A percentile compares a stretch with the other conserved stretches of the same genome.
Conservation (phyloP, 805 yeast genomes). For the Jamesozyma spencerorum region DNA sequence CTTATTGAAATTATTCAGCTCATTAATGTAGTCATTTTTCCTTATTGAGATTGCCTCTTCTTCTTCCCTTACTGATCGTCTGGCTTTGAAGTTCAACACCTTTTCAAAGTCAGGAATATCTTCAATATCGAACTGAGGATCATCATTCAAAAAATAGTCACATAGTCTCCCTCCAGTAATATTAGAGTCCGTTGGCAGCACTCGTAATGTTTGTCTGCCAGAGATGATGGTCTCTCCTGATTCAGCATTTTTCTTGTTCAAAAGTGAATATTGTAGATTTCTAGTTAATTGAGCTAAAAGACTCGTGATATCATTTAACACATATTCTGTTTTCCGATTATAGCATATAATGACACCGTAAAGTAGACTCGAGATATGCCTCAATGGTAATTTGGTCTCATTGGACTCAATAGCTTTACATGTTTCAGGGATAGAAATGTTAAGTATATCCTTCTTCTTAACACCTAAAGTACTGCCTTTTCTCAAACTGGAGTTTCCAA, state of each 20-base stretch:
- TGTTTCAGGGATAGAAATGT: slow-evolving; percentile 27
- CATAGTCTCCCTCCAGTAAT: neutral
- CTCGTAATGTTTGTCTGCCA: too few relatives aligned
- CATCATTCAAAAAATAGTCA: slow-evolving; percentile 16
- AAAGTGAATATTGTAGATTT: slow-evolving; percentile 7
- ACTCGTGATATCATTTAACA: slow-evolving; percentile 21
- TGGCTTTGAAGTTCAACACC: neutral
- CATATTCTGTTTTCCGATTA: slow-evolving; percentile 25
- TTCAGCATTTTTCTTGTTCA: too few relatives aligned
- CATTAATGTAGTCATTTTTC: slow-evolving; percentile 18
- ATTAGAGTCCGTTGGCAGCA: neutral
- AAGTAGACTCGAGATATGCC: slow-evolving; percentile 23
- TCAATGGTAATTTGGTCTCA: slow-evolving; percentile 17
- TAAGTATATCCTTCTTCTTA: slow-evolving; percentile 25
- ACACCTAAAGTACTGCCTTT: slow-evolving; percentile 2
- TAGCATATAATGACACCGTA: slow-evolving; percentile 29
- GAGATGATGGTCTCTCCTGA: neutral
- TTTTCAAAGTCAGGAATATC: slow-evolving; percentile 11
- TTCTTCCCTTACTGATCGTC: neutral
- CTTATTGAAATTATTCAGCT: slow-evolving; percentile 16
- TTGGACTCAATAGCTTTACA: slow-evolving; percentile 18
- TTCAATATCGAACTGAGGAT: slow-evolving; percentile 22
- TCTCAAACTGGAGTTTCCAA: slow-evolving; percentile 12
- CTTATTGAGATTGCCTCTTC: slow-evolving; percentile 11
- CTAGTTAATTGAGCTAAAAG: slow-evolving; percentile 14